Evolutionary conservation across 306 rosid genomes (phyloP), one percentile per base, ranked within the genome.

Genomic region (Vachellia collinsii): DNA sequence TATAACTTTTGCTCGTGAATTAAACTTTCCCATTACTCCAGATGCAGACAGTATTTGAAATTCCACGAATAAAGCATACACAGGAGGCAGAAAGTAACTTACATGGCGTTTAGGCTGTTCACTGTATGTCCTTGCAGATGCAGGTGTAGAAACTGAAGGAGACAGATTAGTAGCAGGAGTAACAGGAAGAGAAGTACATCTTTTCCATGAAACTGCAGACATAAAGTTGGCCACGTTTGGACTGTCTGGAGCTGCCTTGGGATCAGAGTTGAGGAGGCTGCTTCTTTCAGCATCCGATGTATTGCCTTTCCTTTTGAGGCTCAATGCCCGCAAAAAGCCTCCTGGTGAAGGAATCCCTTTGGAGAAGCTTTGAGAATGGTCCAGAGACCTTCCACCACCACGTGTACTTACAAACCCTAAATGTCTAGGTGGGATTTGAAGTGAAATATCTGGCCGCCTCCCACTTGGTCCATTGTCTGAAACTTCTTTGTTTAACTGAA

Each of bases 371-470:
- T 85, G 97, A 81, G 97, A 88, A 76, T 89, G 94, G 61, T 88
- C 91, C 80, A 89, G 83, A 83, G 83, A 86, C 90, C 81, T 91
- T 76, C 88, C 93, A 58, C 90, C 93, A 58, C 90, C 85, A 5
- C 79, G 75, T 64, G 89, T 85, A 75, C 80, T 86, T 54, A 93
- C 90, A 39, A 91, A 88, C 22, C 91, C 97, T 38, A 39, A 20
- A 46, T 91, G 91, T 82, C 92, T 91, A 13, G 93, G 96, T 44
- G 99, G 99, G 84, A 93, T 93, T 91, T 93, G 97, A 89, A 93
- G 97, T 43, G 96, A 91, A 77, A 95, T 93, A 71, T 93, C 97
- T 0, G 99, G 99, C 29, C 93, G 97, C 81, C 79, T 93, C 73
- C 94, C 88, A 3, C 81, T 47, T 13, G 81, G 79, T 73, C 85